Percentiles rank a stretch among this genome's conserved stretches.
phyloP scores from a whole-genome alignment of 495 filamentous ascomycete species.

The Tuber microsphaerosporum region DNA sequence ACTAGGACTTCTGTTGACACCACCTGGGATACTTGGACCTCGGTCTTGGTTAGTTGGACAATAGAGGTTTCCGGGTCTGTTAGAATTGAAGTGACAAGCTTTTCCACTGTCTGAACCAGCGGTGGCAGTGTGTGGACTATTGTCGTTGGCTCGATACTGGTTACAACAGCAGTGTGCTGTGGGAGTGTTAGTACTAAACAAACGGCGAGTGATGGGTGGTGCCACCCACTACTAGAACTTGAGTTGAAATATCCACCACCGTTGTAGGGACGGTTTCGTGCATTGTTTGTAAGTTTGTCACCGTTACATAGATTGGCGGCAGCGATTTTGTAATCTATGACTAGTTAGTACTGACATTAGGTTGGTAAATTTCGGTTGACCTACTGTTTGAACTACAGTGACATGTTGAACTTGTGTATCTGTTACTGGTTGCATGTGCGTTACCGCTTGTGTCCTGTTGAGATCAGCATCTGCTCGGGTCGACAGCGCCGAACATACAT shows the following conservation, averaged over 20 bases:
- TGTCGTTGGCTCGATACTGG: slow-evolving; percentile 33
- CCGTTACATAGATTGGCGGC: slow-evolving; percentile 32
- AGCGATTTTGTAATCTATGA: slow-evolving; percentile 32
- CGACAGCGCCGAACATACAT: not conserved
- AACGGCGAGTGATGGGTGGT: not conserved
- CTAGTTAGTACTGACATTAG: not conserved
- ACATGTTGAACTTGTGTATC: slow-evolving; percentile 28
- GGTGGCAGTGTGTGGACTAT: slow-evolving; percentile 29
- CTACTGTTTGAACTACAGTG: slow-evolving; percentile 28
- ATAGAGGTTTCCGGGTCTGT: slow-evolving; percentile 22
- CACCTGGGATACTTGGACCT: slow-evolving; percentile 34
- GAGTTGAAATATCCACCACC: slow-evolving; percentile 29
- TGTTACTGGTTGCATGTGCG: slow-evolving; percentile 27
- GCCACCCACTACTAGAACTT: slow-evolving; percentile 33
- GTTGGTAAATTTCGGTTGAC: not conserved
- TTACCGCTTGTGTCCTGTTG: slow-evolving; percentile 1
- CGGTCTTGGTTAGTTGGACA: slow-evolving; percentile 26
- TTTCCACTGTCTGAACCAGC: slow-evolving; percentile 30
- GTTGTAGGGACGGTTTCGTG: slow-evolving; percentile 26
- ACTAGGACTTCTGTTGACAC: slow-evolving; percentile 30
- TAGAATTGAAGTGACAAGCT: slow-evolving; percentile 27
- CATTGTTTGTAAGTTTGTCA: slow-evolving; percentile 21
- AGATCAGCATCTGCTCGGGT: not conserved
- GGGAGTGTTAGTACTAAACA: slow-evolving; percentile 13
- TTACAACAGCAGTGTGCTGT: slow-evolving; percentile 32